phyloP scores from a whole-genome alignment of 1,284 basidiomycete genomes.

The Cryptococcus deneoformans region DNA sequence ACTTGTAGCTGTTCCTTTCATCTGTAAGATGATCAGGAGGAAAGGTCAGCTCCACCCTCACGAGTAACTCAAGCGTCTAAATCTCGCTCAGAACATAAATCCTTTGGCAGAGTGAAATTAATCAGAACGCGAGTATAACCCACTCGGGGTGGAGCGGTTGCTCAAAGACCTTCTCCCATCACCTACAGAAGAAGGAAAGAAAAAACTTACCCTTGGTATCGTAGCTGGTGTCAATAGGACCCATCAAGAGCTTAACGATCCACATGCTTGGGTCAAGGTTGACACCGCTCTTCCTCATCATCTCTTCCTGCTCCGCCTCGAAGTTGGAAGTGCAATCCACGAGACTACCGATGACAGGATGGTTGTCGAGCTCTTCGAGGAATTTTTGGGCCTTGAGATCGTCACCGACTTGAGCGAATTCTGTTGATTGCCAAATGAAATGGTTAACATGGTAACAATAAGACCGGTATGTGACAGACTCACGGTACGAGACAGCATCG shows the following conservation, averaged over 20 bases:
- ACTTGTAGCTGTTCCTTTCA: too few relatives aligned
- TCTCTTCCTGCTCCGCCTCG: conserved; percentile 50
- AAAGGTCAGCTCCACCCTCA: too few relatives aligned
- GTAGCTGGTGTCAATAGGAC: conserved; percentile 40
- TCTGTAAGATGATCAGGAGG: too few relatives aligned
- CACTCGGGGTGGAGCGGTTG: too few relatives aligned
- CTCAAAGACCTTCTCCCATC: not conserved
- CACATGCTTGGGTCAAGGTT: conserved; percentile 45
- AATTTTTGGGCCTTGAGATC: conserved; percentile 50
- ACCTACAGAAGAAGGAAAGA: not conserved
- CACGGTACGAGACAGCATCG: conserved; percentile 51
- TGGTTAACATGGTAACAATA: not conserved
- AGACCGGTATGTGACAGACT: conserved; percentile 16
- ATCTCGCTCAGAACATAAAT: too few relatives aligned
- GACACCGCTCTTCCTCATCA: conserved; percentile 42
- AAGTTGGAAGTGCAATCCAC: conserved; percentile 51
- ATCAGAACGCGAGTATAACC: too few relatives aligned
- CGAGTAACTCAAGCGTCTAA: too few relatives aligned
- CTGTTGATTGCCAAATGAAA: conserved; percentile 10
- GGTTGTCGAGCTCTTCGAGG: conserved; percentile 51
- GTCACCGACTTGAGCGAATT: conserved; percentile 53
- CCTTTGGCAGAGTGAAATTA: too few relatives aligned
- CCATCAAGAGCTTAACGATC: conserved; percentile 42
- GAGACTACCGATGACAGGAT: conserved; percentile 49
- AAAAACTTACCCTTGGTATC: conserved; percentile 41